Evolutionary conservation across 208 protist genomes (phyloP).

Genomic region (Crithidia fasciculata): DNA sequence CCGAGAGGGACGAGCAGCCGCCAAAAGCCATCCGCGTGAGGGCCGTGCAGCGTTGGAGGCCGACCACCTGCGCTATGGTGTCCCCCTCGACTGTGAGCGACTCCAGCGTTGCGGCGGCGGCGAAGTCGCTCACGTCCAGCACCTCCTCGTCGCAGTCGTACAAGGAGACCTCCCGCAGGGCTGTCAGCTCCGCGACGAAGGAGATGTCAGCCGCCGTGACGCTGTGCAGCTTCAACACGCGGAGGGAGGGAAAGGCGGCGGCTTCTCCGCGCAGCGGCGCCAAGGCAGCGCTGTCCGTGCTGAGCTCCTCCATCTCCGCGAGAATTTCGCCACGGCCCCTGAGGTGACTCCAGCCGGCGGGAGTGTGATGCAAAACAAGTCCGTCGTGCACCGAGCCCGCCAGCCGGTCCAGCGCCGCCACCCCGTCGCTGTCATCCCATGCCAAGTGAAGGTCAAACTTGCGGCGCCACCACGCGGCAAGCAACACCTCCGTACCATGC

Average conservation of each 20-base stretch:
- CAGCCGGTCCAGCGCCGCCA: not conserved
- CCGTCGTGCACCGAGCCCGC: not conserved
- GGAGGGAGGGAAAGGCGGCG: not conserved
- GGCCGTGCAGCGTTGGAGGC: not conserved
- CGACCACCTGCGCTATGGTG: not conserved
- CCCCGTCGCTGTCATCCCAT: not conserved
- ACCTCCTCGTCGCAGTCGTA: not conserved
- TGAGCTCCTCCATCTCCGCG: not conserved
- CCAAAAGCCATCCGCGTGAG: not conserved
- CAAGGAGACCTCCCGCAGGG: not conserved
- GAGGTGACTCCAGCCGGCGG: not conserved
- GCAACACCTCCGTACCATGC: not conserved
- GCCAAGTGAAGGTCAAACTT: not conserved
- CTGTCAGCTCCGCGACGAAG: not conserved
- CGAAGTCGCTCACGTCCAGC: not conserved
- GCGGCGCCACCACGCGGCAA: constrained; percentile 8
- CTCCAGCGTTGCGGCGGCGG: not conserved
- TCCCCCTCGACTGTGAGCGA: not conserved
- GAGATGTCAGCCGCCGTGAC: not conserved
- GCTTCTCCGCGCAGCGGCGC: not conserved
- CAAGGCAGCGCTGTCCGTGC: not conserved
- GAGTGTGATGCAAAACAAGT: not conserved
- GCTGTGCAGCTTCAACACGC: not conserved
- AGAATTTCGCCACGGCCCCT: not conserved
- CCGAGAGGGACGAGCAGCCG: not conserved